phyloP scores from a whole-genome alignment of 1,284 basidiomycete genomes.

The Volvariella surrecta region DNA sequence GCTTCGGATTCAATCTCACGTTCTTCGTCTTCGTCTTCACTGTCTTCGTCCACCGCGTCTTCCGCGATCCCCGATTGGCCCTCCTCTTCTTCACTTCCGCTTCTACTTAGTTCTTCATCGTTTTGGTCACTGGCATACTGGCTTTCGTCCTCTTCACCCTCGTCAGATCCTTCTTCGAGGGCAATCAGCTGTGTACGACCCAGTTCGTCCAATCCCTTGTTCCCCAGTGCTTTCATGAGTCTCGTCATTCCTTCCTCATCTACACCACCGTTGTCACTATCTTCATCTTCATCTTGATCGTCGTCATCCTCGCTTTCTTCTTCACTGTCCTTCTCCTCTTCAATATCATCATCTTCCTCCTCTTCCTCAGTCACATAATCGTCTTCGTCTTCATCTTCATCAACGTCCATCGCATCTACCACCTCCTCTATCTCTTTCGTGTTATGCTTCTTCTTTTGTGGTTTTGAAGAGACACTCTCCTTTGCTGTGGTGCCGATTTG shows the following conservation, averaged over 20 bases:
- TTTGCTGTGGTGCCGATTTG: too few species aligned
- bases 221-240: conserved; percentile 58
- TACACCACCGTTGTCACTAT: conserved; percentile 47
- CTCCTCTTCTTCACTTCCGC: conserved; percentile 19
- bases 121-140: conserved; percentile 25
- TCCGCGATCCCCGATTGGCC: conserved; percentile 17
- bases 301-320: conserved; percentile 11
- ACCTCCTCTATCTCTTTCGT: neutral
- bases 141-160: conserved; percentile 25
- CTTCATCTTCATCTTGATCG: conserved; percentile 26
- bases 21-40: conserved; percentile 23
- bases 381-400: neutral
- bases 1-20: conserved; percentile 16
- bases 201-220: conserved; percentile 59
- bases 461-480: neutral
- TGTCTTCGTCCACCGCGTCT: conserved; percentile 26
- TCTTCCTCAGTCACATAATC: neutral
- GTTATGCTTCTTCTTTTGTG: neutral
- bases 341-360: conserved; percentile 2
- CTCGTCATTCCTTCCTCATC: conserved; percentile 57
- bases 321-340: conserved; percentile 4
- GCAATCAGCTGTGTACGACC: conserved; percentile 41
- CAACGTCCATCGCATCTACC: neutral
- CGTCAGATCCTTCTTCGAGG: conserved; percentile 26
- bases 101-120: conserved; percentile 23